Evolutionary conservation across 805 yeast species (phyloP).

Genomic region (Metschnikowia arizonensis): DNA sequence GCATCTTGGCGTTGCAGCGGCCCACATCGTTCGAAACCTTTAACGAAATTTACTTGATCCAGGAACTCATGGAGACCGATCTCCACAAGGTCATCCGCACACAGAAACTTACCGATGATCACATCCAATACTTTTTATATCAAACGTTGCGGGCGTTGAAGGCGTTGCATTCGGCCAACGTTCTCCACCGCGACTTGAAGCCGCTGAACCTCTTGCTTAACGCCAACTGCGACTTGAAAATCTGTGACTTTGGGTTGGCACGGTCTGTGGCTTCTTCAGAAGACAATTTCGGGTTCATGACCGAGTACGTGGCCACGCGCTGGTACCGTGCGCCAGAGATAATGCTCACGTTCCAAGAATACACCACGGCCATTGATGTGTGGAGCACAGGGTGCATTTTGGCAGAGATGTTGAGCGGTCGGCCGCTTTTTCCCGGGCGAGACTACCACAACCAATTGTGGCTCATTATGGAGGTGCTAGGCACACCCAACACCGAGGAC

Average conservation of each 20-base stretch:
- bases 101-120: constrained; percentile 84
- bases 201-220: constrained; percentile 84
- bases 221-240: constrained; percentile 88
- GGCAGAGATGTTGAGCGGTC: constrained; percentile 82
- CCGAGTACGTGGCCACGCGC: constrained; percentile 95
- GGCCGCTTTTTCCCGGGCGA: constrained; percentile 89
- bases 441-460: constrained; percentile 90
- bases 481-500: constrained; percentile 83
- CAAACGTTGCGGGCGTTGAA: constrained; percentile 88
- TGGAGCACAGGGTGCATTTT: constrained; percentile 97
- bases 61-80: constrained; percentile 87
- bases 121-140: constrained; percentile 87
- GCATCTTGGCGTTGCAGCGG: constrained; percentile 82
- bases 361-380: constrained; percentile 91
- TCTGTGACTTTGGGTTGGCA: constrained; percentile 94
- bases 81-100: constrained; percentile 76
- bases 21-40: constrained; percentile 74
- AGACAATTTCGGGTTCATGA: constrained; percentile 77
- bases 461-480: constrained; percentile 78
- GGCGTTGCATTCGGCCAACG: constrained; percentile 90
- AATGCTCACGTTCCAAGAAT: constrained; percentile 90
- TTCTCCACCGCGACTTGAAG: constrained; percentile 87
- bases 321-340: constrained; percentile 99
- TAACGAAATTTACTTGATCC: constrained; percentile 83
- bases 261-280: constrained; percentile 58